Percentiles rank a stretch among this genome's conserved stretches.
Evolutionary conservation across 2,329 filamentous ascomycete species (phyloP).

Genomic region (Fusarium mundagurra): DNA sequence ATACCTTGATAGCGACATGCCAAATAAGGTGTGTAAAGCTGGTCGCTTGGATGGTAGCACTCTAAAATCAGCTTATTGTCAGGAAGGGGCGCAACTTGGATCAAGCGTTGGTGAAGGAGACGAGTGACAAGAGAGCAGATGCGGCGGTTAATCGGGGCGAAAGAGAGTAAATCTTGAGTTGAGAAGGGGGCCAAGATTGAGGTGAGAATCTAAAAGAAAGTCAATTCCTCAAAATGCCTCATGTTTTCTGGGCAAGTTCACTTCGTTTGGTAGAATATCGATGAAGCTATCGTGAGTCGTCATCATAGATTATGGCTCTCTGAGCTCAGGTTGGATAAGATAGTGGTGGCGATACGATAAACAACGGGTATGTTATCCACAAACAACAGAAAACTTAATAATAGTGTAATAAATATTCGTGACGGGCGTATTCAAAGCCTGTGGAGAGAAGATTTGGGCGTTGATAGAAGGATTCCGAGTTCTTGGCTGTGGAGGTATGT

Average conservation of each 20-base stretch:
- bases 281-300: conserved; percentile 11
- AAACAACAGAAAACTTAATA: neutral
- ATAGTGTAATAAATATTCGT: fast-evolving
- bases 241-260: neutral
- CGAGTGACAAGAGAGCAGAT: conserved; percentile 71
- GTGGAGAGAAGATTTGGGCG: neutral
- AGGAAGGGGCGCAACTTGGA: conserved; percentile 47
- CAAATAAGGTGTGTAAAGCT: conserved; percentile 74
- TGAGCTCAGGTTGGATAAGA: neutral
- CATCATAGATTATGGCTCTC: conserved; percentile 7
- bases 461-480: neutral
- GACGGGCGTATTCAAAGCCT: too few species aligned
- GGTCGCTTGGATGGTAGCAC: conserved; percentile 78
- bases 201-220: conserved; percentile 12
- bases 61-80: conserved; percentile 75
- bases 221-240: neutral
- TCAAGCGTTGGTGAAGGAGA: conserved; percentile 71
- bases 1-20: conserved; percentile 74
- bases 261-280: conserved; percentile 32
- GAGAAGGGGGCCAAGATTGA: conserved; percentile 54
- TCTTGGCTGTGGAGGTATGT: neutral
- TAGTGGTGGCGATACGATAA: neutral
- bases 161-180: conserved; percentile 62
- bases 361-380: too few species aligned
- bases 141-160: conserved; percentile 68